Evolutionary conservation across 306 rosid genomes (phyloP), one percentile per base, ranked within the genome.

Genomic region (Dicorynia guianensis): DNA sequence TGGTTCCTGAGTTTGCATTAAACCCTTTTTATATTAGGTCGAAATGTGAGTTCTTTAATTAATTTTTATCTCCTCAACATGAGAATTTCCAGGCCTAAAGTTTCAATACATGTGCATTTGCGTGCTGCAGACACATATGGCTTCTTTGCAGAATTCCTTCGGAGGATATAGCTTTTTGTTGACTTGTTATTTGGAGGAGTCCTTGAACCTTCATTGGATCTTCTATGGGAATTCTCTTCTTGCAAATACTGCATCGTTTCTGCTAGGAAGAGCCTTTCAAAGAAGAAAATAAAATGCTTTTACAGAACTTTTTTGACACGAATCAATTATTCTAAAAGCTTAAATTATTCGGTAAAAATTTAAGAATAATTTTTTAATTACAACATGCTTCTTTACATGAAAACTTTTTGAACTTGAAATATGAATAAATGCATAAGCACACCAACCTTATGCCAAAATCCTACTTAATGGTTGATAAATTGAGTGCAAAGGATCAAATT

Each of bases 11-110:
- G 2, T 20, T 33, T 35, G 10, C 61, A 35, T 0, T 18, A 35
- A 38, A 69, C 62, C 52, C 39, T 69, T 19, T 14, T 53, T 63
- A 38, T 17, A 38, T 34, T 69, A 38, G 5, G 10, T 69, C 18
- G 13, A 15, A 39, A 17, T 25, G 12, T 11, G 4, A 10, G 63
- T 30, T 34, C 25, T 30, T 58, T 25, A 8, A 25, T 30, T 43
- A 4, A 5, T 54, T 9, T 39, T 19, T 18, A 14, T 39, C 20
- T 2, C 11, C 11, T 39, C 13, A 8, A 20, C 11, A 44, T 14
- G n/a, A 11, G 67, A 58, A 0, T 30, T 42, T 57, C 7, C 33
- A 55, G n/a, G n/a, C 25, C 25, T 7, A 58, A 57, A 55, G 1
- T 33, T 59, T 35, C 44, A 60, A 11, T 35, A 11, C 36, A 17